Evolutionary conservation across 805 yeast species (phyloP).

Genomic region (Starmerella bombicola): DNA sequence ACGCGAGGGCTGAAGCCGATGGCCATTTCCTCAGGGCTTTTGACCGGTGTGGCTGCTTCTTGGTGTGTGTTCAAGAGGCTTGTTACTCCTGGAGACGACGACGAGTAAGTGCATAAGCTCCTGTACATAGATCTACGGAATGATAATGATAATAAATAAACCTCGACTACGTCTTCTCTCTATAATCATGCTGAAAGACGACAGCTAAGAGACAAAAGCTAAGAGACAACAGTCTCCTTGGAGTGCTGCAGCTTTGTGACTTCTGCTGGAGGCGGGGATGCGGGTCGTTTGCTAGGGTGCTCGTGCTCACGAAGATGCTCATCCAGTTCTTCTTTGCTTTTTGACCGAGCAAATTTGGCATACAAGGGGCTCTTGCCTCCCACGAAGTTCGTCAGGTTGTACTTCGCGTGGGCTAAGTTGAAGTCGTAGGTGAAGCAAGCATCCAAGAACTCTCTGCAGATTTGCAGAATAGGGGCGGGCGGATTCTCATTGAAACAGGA

Average conservation of each 20-base stretch:
- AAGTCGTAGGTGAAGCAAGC: slow-evolving; percentile 48
- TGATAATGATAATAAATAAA: no score
- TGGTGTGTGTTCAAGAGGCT: slow-evolving; percentile 73
- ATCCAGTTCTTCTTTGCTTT: slow-evolving; percentile 33
- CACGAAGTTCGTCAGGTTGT: slow-evolving; percentile 59
- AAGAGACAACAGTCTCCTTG: no score
- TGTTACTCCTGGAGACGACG: slow-evolving; percentile 22
- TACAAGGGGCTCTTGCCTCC: slow-evolving; percentile 63
- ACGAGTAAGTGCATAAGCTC: neutral
- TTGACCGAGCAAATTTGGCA: slow-evolving; percentile 43
- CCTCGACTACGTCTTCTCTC: no score
- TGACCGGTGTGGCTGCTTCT: slow-evolving; percentile 80
- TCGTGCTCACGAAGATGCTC: slow-evolving; percentile 8
- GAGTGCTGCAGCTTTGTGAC: no score
- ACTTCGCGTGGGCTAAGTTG: slow-evolving; percentile 63
- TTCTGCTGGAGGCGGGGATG: no score
- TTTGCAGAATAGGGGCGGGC: slow-evolving; percentile 39
- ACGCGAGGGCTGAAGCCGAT: slow-evolving; percentile 76
- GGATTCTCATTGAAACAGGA: slow-evolving; percentile 43
- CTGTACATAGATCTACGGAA: neutral
- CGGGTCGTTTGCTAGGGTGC: no score
- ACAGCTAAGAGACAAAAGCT: no score
- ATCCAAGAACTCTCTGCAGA: slow-evolving; percentile 44
- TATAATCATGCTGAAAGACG: no score
- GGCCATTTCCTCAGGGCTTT: slow-evolving; percentile 72